Conservation (phyloP, 129 eudicot genomes). For the Chrysanthemum makinoi region DNA sequence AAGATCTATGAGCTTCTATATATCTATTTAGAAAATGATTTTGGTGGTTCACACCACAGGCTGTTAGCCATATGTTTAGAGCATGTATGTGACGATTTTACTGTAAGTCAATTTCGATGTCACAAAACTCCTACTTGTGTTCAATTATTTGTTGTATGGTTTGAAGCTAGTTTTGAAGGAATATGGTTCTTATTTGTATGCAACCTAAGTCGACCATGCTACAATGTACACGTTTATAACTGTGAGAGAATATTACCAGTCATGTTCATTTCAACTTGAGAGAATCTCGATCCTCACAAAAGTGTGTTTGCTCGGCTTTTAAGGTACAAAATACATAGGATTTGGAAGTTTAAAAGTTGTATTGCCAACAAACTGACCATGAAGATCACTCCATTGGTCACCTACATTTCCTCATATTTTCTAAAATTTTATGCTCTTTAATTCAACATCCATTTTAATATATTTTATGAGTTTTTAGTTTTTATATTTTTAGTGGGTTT, state of each 20-base stretch:
- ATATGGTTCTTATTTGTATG: too few species aligned
- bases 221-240: too few species aligned
- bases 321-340: conserved; percentile 89
- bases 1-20: conserved; percentile 18
- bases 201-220: too few species aligned
- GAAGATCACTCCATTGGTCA: conserved; percentile 91
- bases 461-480: too few species aligned
- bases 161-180: too few species aligned
- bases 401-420: conserved; percentile 84
- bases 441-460: too few species aligned
- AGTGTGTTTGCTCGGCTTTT: conserved; percentile 2
- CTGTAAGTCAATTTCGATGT: conserved; percentile 16
- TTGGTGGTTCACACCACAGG: neutral
- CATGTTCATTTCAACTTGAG: too few species aligned
- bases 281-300: too few species aligned
- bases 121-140: neutral
- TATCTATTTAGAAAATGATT: neutral
- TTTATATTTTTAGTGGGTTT: too few species aligned
- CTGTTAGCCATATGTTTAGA: conserved; percentile 4
- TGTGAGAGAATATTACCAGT: too few species aligned
- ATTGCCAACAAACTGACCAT: conserved; percentile 53
- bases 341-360: conserved; percentile 78
- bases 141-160: conserved; percentile 9
- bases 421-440: conserved; percentile 54
- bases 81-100: neutral